Percentiles rank a stretch among this genome's conserved stretches.
Conservation (phyloP, 75 land plant genomes). For the Pinus tabuliformis region DNA sequence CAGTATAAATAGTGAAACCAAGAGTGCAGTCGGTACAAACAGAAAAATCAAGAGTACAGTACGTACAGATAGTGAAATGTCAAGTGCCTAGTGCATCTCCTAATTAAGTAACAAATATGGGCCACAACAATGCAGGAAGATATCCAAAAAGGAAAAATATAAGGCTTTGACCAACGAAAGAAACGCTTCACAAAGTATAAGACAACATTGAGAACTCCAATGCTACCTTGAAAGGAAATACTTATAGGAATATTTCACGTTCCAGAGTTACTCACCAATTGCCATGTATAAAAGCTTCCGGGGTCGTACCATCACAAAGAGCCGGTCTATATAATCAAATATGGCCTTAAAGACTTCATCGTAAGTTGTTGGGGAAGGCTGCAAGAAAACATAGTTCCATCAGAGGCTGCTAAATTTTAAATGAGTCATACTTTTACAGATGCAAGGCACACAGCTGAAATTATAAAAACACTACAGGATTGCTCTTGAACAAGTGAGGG, state of each 20-base stretch:
- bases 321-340: slow-evolving; percentile 83
- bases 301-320: slow-evolving; percentile 78
- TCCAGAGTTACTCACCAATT: slow-evolving; percentile 56
- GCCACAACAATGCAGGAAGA: too few species aligned
- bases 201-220: neutral
- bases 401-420: neutral
- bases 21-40: too few species aligned
- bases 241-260: neutral
- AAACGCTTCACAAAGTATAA: neutral
- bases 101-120: too few species aligned
- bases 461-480: too few species aligned
- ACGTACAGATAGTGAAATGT: too few species aligned
- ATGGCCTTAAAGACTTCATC: slow-evolving; percentile 78
- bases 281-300: slow-evolving; percentile 90
- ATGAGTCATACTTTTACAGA: neutral
- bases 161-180: neutral
- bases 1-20: too few species aligned
- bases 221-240: neutral
- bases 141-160: neutral
- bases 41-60: too few species aligned
- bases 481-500: too few species aligned
- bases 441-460: neutral
- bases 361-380: slow-evolving; percentile 84
- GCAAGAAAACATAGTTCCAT: slow-evolving; percentile 15
- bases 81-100: too few species aligned